Conservation (phyloP, 768 basidiomycete genomes). For the Auricularia sp. region DNA sequence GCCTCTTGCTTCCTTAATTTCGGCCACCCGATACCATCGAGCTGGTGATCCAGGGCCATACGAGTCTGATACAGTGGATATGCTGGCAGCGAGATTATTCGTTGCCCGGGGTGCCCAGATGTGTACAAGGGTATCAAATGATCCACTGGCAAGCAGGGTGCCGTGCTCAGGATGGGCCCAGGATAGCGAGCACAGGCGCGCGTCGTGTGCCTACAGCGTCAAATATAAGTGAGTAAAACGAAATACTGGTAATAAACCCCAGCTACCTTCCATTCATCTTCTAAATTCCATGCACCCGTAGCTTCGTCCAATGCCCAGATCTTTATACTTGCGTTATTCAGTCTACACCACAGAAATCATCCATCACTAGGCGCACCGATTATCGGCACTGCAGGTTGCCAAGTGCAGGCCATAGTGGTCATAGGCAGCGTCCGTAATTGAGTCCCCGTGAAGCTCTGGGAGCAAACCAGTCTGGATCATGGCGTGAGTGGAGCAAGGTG, state of each 20-base stretch:
- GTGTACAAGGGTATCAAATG: constrained; percentile 86
- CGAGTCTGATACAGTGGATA: neutral
- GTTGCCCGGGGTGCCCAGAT: constrained; percentile 70
- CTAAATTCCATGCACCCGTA: constrained; percentile 64
- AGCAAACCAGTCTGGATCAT: neutral
- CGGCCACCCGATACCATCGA: constrained; percentile 65
- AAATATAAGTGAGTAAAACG: neutral
- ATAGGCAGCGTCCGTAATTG: constrained; percentile 55
- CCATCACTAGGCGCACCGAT: constrained; percentile 40
- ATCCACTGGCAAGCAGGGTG: constrained; percentile 72
- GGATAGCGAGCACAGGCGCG: constrained; percentile 68
- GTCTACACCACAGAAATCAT: constrained; percentile 3
- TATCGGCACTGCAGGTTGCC: constrained; percentile 75
- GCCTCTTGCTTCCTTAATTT: constrained; percentile 74
- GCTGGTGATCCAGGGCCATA: constrained; percentile 14
- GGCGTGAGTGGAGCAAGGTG: no score
- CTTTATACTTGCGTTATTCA: constrained; percentile 53
- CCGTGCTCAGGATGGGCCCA: constrained; percentile 96
- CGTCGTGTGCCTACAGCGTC: constrained; percentile 72
- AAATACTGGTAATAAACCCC: constrained; percentile 11
- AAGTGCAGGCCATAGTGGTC: constrained; percentile 85
- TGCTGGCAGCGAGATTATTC: constrained; percentile 8
- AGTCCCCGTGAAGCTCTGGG: neutral
- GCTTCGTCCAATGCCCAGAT: constrained; percentile 71
- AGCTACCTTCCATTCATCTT: constrained; percentile 84